phyloP scores from a whole-genome alignment of 768 basidiomycete genomes.

The Kwoniella bestiolae region DNA sequence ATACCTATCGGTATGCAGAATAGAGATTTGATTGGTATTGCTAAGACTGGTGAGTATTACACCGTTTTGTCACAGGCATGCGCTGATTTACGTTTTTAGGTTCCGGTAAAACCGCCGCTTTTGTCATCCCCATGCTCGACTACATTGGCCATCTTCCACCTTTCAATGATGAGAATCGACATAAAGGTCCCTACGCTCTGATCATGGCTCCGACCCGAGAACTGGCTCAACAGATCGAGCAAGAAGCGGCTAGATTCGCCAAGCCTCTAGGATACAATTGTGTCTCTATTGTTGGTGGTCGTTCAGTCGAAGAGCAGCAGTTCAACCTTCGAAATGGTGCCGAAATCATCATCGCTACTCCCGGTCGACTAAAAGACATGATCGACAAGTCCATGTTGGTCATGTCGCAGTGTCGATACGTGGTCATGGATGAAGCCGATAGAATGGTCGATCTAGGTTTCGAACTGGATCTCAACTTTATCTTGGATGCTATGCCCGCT shows the following conservation, averaged over 20 bases:
- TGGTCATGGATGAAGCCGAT: slow-evolving; percentile 99
- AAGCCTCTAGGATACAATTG: slow-evolving; percentile 85
- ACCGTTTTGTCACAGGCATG: background rate
- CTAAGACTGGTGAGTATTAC: slow-evolving; percentile 79
- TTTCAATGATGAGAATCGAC: slow-evolving; percentile 89
- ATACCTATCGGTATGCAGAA: slow-evolving; percentile 98
- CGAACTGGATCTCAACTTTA: slow-evolving; percentile 90
- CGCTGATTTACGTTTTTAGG: slow-evolving; percentile 61
- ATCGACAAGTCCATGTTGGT: slow-evolving; percentile 95
- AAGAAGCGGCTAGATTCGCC: slow-evolving; percentile 89
- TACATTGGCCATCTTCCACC: slow-evolving; percentile 87
- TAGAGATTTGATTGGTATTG: slow-evolving; percentile 96
- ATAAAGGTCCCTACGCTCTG: slow-evolving; percentile 89
- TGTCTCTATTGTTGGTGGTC: slow-evolving; percentile 97
- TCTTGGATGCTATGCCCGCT: slow-evolving; percentile 86
- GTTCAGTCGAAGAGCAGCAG: slow-evolving; percentile 95
- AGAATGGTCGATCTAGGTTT: slow-evolving; percentile 99
- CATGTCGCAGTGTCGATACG: slow-evolving; percentile 93
- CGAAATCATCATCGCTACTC: slow-evolving; percentile 97
- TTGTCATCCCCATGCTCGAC: slow-evolving; percentile 95
- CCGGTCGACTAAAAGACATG: slow-evolving; percentile 96
- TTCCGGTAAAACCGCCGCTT: slow-evolving; percentile 98
- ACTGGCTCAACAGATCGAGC: slow-evolving; percentile 94
- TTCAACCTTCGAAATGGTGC: slow-evolving; percentile 97
- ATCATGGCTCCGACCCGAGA: slow-evolving; percentile 98